These are phyloP conservation scores for Collybia sp. DNA, from an alignment of 768 basidiomycete species.

Conservation along the genomic window DNA sequence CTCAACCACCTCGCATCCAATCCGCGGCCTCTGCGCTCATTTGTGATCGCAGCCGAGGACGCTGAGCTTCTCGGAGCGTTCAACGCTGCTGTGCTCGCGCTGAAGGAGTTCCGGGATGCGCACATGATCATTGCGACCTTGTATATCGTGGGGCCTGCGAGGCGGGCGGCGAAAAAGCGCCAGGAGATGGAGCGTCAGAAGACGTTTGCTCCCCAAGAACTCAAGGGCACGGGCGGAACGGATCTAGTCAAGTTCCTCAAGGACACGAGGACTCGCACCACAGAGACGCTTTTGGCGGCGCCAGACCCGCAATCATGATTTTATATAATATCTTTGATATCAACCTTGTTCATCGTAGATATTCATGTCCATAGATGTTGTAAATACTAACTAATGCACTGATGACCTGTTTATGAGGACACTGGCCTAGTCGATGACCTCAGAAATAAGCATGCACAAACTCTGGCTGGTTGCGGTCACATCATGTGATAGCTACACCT, in stretches of 20 bases:
- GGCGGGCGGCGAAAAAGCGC: slow-evolving; percentile 18
- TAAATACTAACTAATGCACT: too few relatives aligned
- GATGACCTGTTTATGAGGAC: too few relatives aligned
- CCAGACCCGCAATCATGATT: too few relatives aligned
- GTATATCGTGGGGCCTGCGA: slow-evolving; percentile 74
- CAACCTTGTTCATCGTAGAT: too few relatives aligned
- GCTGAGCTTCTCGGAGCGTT: slow-evolving; percentile 46
- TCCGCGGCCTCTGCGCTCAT: slow-evolving; percentile 54
- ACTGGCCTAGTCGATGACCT: too few relatives aligned
- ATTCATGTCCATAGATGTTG: too few relatives aligned
- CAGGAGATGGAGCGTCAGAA: slow-evolving; percentile 11
- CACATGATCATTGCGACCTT: slow-evolving; percentile 73
- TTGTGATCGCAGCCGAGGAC: slow-evolving; percentile 34
- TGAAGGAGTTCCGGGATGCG: slow-evolving; percentile 71
- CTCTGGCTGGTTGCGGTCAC: too few relatives aligned
- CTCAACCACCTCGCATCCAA: slow-evolving; percentile 58
- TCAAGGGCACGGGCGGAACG: slow-evolving; percentile 78
- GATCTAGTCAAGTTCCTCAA: slow-evolving; percentile 74
- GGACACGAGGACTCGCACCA: slow-evolving; percentile 64
- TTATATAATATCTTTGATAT: too few relatives aligned
- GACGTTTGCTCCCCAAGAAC: slow-evolving; percentile 3
- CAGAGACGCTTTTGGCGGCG: slow-evolving; percentile 24
- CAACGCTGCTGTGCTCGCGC: slow-evolving; percentile 55
- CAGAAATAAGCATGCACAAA: too few relatives aligned
- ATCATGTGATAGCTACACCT: too few relatives aligned